Base-by-base conservation (phyloP, 129 eudicot genomes). In the Helianthus annuus region DNA sequence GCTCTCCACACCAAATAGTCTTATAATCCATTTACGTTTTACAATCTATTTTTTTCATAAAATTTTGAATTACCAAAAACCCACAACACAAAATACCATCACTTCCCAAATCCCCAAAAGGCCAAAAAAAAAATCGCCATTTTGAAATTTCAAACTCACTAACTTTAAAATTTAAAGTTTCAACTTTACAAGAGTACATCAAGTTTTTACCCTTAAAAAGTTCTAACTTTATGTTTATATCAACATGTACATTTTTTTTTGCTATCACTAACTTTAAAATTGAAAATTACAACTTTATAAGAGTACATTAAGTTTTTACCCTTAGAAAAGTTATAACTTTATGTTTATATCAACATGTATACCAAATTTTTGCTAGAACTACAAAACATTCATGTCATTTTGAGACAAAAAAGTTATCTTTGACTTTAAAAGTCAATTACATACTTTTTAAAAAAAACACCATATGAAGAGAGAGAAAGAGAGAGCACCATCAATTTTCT, bases 401-500 rank as follows among this genome's bases (percentile, higher is more conserved):
- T 17, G 39, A 48, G 48, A 58, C 60, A 67, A 45, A 48, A 78
- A 78, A 46, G 77, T 54, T 39, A 24, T 27, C 53, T 64, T 78
- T 71, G 62, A 54, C 61, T 32, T 4, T 12, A 10, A 34, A 68
- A 73, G 54, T 38, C 76, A 74, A 69, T 62, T 40, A 62, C 12
- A 58, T 0, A 68, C 61, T 70, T 78, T 51, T 42, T 17, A 2
- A 38, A 44, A 68, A 11, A 12, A 76, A 44, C 51, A 75, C 48
- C 51, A 59, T 17, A 42, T 19, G 39, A 16, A 57, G 48, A 60
- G 17, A 60, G 36, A 67, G 71, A 58, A 54, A 48, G 75, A 48
- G 71, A 59, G 70, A n/a, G 55, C 7, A 88, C 97, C 97, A 78
- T 86, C 96, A 74, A 91, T 82, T 77, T 78, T 91, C 48, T 74